Conservation (phyloP, 441 rosid genomes). For the Bruguiera hainesii region DNA sequence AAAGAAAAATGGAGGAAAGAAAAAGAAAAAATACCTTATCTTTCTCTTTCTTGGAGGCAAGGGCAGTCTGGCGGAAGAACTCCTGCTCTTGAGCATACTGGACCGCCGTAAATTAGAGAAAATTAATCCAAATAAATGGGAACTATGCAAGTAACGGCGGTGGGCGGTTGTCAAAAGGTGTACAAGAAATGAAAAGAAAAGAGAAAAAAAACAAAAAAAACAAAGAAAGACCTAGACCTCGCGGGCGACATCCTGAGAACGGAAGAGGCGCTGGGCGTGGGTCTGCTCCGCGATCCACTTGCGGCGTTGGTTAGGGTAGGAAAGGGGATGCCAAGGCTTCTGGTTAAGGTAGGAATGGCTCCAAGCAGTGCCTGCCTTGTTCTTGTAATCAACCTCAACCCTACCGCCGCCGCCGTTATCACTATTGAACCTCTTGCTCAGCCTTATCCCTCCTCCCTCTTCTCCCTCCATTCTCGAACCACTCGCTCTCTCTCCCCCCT, state of each 20-base stretch:
- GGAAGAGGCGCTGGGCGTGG: slow-evolving; percentile 62
- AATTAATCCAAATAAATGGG: neutral
- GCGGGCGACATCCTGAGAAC: slow-evolving; percentile 84
- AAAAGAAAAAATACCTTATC: slow-evolving; percentile 53
- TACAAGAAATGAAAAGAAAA: neutral
- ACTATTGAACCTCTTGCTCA: slow-evolving; percentile 73
- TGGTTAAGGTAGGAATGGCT: slow-evolving; percentile 93
- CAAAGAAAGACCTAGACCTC: slow-evolving; percentile 40
- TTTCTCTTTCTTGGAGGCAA: slow-evolving; percentile 85
- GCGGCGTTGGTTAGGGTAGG: slow-evolving; percentile 95
- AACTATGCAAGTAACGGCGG: neutral
- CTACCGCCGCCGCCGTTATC: slow-evolving; percentile 10
- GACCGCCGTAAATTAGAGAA: slow-evolving; percentile 5
- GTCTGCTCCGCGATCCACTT: slow-evolving; percentile 98
- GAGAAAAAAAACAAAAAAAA: neutral
- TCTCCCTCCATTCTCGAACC: slow-evolving; percentile 56
- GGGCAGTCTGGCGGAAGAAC: slow-evolving; percentile 86
- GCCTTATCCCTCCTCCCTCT: slow-evolving; percentile 64
- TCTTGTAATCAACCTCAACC: slow-evolving; percentile 87
- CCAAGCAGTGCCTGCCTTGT: slow-evolving; percentile 95
- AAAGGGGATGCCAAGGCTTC: slow-evolving; percentile 99
- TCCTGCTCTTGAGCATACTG: slow-evolving; percentile 96
- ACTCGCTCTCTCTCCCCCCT: too few species aligned
- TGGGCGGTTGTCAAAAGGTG: neutral
- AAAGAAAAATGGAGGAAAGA: neutral